Evolutionary conservation across 371 early-diverging fungal genomes (phyloP), one percentile per base, ranked within the genome.

Genomic region (Fennellomyces sp.): DNA sequence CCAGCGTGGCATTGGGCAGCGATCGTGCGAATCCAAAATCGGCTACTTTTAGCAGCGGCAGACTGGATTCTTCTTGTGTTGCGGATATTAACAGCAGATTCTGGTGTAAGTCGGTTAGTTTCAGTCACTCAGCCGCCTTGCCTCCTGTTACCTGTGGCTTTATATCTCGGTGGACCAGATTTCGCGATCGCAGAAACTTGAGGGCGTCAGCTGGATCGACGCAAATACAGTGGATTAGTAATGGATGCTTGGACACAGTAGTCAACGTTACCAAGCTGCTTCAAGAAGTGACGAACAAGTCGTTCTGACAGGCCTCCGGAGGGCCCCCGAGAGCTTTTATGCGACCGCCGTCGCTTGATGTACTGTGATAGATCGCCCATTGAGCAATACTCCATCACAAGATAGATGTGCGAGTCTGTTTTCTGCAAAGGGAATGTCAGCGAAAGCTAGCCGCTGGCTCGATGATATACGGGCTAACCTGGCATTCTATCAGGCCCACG

Each of bases 11-110:
- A 29, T 85, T 80, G 5, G 91, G 92, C 42, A 98, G 73, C 25
- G 88, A 88, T 11, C 97, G 81, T 8, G 98, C 97, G 76, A 98
- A 98, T 15, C 98, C 98, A 78, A 98, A 98, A 69, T 98, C 98
- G 5, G 96, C 98, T 11, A 98, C 85, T 68, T 98, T 97, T 5
- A 97, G 73, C 5, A 76, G 61, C 0, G 95, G 95, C 17, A 94
- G 65, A 19, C 77, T 75, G 41, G 72, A 67, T 19, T 75, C 61
- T 66, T 65, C 41, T 68, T 60, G 26, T 83, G 65, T 17, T 33
- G 8, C 35, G 13, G 88, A 88, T 56, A 80, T 80, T 15, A 94
- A 71, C 13, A 95, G 72, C 5, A 95, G 75, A 71, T 95, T 95
- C 89, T 94, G 64, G 8, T 10, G 13, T 65, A 36, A 33, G 35